Conservation (phyloP, 306 rosid genomes). For the Acacia confusa region DNA sequence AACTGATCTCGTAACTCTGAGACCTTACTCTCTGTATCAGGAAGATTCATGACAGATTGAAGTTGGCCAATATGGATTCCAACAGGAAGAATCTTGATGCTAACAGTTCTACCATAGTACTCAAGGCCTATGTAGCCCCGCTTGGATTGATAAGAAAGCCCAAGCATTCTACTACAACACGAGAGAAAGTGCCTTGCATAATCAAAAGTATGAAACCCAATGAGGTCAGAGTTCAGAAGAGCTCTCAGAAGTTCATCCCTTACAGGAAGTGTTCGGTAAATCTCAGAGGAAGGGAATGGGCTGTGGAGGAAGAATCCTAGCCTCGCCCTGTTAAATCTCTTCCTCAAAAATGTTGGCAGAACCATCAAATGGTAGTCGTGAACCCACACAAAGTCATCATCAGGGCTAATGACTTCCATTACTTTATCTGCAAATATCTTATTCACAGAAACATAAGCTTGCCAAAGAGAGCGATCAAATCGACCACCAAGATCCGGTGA, state of each 20-base stretch:
- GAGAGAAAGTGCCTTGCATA: slow-evolving; percentile 84
- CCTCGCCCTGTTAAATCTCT: slow-evolving; percentile 72
- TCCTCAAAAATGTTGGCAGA: slow-evolving; percentile 82
- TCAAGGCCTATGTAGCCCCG: slow-evolving; percentile 82
- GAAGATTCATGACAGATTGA: slow-evolving; percentile 57
- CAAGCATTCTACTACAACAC: slow-evolving; percentile 87
- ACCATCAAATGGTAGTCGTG: slow-evolving; percentile 93
- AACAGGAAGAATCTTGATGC: slow-evolving; percentile 82
- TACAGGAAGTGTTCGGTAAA: slow-evolving; percentile 72
- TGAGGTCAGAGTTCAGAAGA: slow-evolving; percentile 76
- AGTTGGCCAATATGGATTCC: slow-evolving; percentile 88
- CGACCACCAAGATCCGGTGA: slow-evolving; percentile 80
- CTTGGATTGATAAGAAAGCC: slow-evolving; percentile 73
- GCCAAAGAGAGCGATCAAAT: slow-evolving; percentile 74
- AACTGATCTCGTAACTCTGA: slow-evolving; percentile 48
- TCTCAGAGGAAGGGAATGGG: slow-evolving; percentile 84
- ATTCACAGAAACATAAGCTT: slow-evolving; percentile 78
- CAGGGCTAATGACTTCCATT: slow-evolving; percentile 89
- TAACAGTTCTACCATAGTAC: slow-evolving; percentile 82
- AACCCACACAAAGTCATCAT: slow-evolving; percentile 83
- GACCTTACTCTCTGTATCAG: slow-evolving; percentile 62
- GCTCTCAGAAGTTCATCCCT: slow-evolving; percentile 81
- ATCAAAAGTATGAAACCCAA: slow-evolving; percentile 87
- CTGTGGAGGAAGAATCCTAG: slow-evolving; percentile 88
- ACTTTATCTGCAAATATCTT: slow-evolving; percentile 84